Evolutionary conservation across 257 asterid species (phyloP).

Genomic region (Solanum pimpinellifolium): DNA sequence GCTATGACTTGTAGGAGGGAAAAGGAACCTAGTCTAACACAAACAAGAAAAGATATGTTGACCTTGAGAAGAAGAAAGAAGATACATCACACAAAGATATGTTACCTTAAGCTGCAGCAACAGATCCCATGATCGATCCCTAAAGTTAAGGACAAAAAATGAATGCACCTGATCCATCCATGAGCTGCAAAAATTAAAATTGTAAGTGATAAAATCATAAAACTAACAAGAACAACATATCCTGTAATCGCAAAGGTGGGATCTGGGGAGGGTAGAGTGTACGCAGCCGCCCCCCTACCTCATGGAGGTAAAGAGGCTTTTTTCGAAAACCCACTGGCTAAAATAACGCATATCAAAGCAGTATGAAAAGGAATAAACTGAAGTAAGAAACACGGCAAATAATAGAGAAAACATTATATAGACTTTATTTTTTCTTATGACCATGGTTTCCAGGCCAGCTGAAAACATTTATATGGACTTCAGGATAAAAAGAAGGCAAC

Average conservation of each 20-base stretch:
- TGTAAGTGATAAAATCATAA: slow-evolving; percentile 2
- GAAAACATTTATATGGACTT: not conserved
- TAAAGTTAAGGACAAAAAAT: slow-evolving; percentile 37
- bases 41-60: not conserved
- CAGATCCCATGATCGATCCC: slow-evolving; percentile 42
- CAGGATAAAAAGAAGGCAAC: not conserved
- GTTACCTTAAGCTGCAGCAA: slow-evolving; percentile 67
- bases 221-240: not conserved
- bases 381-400: not conserved
- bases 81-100: not conserved
- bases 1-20: not conserved
- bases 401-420: not conserved
- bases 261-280: not conserved
- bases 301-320: not conserved
- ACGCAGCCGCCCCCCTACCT: not conserved
- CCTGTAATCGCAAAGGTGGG: not conserved
- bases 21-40: not conserved
- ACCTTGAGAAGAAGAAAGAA: not conserved
- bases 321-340: not conserved
- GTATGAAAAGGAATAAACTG: not conserved
- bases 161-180: slow-evolving; percentile 66
- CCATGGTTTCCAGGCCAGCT: not conserved
- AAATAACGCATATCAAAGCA: not conserved
- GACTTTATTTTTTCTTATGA: not conserved
- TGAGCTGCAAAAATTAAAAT: slow-evolving; percentile 32